These are phyloP conservation scores for Prosopis cineraria DNA, from an alignment of 306 rosid species.

Conservation along the genomic window DNA sequence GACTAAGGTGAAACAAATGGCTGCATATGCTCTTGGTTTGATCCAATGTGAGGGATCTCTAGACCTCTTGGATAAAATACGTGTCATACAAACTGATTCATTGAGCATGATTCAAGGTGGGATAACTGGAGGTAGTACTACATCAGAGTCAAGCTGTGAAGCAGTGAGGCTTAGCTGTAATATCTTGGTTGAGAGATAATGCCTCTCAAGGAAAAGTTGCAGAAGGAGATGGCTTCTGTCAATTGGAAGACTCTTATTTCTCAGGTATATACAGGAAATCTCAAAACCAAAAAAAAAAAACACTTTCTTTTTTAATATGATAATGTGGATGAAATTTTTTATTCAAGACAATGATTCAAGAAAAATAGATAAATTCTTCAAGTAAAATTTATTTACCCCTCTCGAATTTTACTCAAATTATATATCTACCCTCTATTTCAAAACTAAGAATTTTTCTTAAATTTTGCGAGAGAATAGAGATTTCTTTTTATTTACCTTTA, in stretches of 20 bases:
- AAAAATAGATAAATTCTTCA: not conserved
- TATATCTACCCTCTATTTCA: not conserved
- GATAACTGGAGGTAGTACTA: constrained; percentile 80
- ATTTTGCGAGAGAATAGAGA: no score
- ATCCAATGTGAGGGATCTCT: constrained; percentile 57
- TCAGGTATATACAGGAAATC: constrained; percentile 52
- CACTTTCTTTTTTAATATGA: not conserved
- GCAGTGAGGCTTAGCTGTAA: constrained; percentile 87
- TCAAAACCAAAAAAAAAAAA: not conserved
- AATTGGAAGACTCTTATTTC: constrained; percentile 74
- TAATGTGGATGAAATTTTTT: not conserved
- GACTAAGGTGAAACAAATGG: constrained; percentile 93
- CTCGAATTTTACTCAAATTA: not conserved
- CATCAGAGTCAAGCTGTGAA: constrained; percentile 92
- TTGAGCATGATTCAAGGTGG: constrained; percentile 91
- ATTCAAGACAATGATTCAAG: no score
- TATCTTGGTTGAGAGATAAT: constrained; percentile 72
- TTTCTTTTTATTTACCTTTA: no score
- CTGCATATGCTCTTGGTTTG: constrained; percentile 68
- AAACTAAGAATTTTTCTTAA: not conserved
- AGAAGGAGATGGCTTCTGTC: constrained; percentile 56
- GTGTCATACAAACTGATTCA: constrained; percentile 79
- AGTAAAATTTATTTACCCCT: not conserved
- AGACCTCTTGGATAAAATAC: constrained; percentile 62
- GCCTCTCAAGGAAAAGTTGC: constrained; percentile 64